phyloP scores from a whole-genome alignment of 73 alveolate species.

The Symbiodinium pilosum region DNA sequence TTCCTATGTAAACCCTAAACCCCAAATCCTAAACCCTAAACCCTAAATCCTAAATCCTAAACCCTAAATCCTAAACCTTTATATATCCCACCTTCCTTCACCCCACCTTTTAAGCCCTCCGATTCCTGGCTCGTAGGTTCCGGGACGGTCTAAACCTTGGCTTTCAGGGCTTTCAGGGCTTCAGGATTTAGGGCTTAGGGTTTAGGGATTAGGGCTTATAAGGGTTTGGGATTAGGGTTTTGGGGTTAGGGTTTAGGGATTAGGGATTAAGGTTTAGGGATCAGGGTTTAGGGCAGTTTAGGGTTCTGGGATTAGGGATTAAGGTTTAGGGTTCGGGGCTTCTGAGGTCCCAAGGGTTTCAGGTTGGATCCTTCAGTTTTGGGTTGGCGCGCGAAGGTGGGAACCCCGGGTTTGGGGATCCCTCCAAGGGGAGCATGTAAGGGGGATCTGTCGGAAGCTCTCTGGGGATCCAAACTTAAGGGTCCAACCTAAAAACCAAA shows the following conservation, averaged over 20 bases:
- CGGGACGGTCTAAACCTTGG: constrained; percentile 37
- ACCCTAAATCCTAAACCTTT: not conserved
- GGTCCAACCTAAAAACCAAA: too few species aligned
- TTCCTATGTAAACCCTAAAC: not conserved
- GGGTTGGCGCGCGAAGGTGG: not conserved
- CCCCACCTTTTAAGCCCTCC: not conserved
- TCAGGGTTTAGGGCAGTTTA: not conserved
- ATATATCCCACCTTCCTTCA: too few species aligned
- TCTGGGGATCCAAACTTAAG: too few species aligned
- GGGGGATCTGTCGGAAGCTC: too few species aligned
- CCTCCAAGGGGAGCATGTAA: too few species aligned
- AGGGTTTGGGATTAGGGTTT: not conserved
- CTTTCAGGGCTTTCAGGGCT: not conserved
- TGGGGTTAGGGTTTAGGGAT: not conserved
- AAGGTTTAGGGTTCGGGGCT: not conserved
- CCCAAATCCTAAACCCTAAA: not conserved
- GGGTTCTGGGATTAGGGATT: not conserved
- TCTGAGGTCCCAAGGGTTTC: not conserved
- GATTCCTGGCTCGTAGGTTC: constrained; percentile 46
- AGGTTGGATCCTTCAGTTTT: not conserved
- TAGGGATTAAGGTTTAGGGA: not conserved
- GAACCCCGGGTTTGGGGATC: too few species aligned
- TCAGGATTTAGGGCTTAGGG: not conserved
- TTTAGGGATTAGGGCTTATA: not conserved
- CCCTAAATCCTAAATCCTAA: not conserved